Percentiles rank a stretch among this genome's conserved stretches.
These are phyloP conservation scores for Kodamaea arcana DNA, from an alignment of 1,139 yeast species.

Conservation along the genomic window DNA sequence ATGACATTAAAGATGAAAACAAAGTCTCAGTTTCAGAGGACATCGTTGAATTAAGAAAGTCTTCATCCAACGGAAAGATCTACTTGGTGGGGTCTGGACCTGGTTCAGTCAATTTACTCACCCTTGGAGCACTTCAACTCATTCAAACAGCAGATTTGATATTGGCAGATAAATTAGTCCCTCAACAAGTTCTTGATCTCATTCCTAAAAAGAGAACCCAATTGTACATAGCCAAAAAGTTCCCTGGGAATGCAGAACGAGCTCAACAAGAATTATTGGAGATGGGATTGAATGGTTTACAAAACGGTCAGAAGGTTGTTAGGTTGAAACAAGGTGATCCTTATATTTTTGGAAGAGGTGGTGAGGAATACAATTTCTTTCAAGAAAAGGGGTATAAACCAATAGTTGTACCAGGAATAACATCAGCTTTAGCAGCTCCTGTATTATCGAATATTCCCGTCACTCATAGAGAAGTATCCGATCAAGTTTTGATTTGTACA, in stretches of 20 bases:
- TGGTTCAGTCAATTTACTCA: conserved; percentile 77
- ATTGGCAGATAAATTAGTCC: conserved; percentile 89
- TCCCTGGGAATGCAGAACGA: conserved; percentile 93
- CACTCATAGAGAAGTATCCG: conserved; percentile 89
- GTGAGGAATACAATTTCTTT: conserved; percentile 81
- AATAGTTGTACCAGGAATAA: conserved; percentile 77
- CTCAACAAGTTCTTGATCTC: conserved; percentile 76
- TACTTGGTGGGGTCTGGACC: conserved; percentile 94
- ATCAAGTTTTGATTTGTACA: conserved; percentile 87
- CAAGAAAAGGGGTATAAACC: conserved; percentile 64
- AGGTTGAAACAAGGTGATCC: conserved; percentile 97
- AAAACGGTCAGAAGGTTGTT: conserved; percentile 72
- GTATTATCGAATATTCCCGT: conserved; percentile 83
- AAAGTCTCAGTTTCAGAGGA: background rate
- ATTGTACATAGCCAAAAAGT: conserved; percentile 83
- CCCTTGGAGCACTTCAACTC: conserved; percentile 80
- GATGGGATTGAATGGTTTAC: conserved; percentile 62
- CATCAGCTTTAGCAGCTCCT: conserved; percentile 89
- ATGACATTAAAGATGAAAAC: conserved; percentile 3
- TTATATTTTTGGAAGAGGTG: conserved; percentile 94
- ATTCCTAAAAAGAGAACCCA: conserved; percentile 69
- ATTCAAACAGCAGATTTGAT: conserved; percentile 80
- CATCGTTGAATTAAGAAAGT: background rate
- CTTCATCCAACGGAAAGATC: conserved; percentile 47
- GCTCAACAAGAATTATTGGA: conserved; percentile 83